Conservation (phyloP, 345 rosid genomes). For the Pistacia integerrima region DNA sequence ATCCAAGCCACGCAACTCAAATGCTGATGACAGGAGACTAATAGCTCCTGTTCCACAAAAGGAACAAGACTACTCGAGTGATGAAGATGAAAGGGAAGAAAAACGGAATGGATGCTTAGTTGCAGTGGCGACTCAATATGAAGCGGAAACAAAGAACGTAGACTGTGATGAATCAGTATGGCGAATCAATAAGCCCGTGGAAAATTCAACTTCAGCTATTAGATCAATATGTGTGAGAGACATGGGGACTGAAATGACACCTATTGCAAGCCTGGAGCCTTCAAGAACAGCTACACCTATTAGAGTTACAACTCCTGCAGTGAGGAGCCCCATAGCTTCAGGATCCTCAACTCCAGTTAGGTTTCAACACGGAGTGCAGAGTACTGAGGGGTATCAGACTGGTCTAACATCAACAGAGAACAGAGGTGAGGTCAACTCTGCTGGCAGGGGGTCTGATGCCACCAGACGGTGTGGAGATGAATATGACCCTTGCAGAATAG, state of each 20-base stretch:
- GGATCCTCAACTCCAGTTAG: slow-evolving; percentile 79
- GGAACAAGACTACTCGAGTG: slow-evolving; percentile 58
- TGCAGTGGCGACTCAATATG: slow-evolving; percentile 32
- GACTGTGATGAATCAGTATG: slow-evolving; percentile 70
- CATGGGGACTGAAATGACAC: slow-evolving; percentile 99
- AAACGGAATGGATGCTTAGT: slow-evolving; percentile 36
- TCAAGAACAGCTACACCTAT: slow-evolving; percentile 86
- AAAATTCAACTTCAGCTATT: slow-evolving; percentile 45
- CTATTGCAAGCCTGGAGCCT: slow-evolving; percentile 88
- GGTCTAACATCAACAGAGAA: slow-evolving; percentile 21
- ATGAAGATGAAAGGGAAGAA: slow-evolving; percentile 49
- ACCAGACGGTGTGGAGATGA: slow-evolving; percentile 24
- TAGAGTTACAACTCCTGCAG: slow-evolving; percentile 72
- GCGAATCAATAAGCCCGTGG: slow-evolving; percentile 53
- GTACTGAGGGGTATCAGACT: slow-evolving; percentile 27
- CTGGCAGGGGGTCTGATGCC: slow-evolving; percentile 18
- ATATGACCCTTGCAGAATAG: slow-evolving; percentile 13
- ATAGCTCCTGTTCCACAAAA: slow-evolving; percentile 79
- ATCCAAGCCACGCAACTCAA: slow-evolving; percentile 75
- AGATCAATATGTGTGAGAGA: slow-evolving; percentile 84
- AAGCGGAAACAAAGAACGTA: slow-evolving; percentile 70
- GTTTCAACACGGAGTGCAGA: slow-evolving; percentile 36
- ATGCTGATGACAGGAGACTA: slow-evolving; percentile 85
- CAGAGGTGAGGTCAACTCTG: slow-evolving; percentile 26
- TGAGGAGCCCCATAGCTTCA: slow-evolving; percentile 76